Percentiles rank a stretch among this genome's conserved stretches.
These are phyloP conservation scores for Babesia sp. DNA, from an alignment of 169 alveolate genomes.

Conservation along the genomic window DNA sequence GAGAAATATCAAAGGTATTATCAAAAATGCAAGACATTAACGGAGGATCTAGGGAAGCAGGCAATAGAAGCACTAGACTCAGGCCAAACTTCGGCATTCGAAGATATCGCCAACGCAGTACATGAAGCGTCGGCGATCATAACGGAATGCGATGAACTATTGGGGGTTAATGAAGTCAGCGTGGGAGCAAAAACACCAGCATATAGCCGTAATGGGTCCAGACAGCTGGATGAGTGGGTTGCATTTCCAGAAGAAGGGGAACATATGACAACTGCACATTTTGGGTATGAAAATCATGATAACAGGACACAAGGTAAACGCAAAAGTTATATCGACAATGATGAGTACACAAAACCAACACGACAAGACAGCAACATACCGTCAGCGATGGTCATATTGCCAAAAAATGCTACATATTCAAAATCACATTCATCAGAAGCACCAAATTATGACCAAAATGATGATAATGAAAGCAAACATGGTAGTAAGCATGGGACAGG, in stretches of 20 bases:
- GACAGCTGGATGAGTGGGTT: not conserved
- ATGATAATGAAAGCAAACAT: too few species aligned
- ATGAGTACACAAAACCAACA: not conserved
- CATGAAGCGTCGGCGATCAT: constrained; percentile 34
- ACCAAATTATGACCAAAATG: too few species aligned
- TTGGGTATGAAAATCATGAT: too few species aligned
- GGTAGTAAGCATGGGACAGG: too few species aligned
- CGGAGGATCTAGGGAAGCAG: constrained; percentile 19
- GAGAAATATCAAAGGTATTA: constrained; percentile 32
- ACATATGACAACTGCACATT: too few species aligned
- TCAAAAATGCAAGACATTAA: constrained; percentile 10
- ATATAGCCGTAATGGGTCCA: not conserved
- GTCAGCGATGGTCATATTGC: not conserved
- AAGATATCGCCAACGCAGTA: constrained; percentile 28
- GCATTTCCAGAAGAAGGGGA: constrained; percentile 5
- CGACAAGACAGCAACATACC: not conserved
- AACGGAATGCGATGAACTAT: not conserved
- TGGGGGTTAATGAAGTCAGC: not conserved
- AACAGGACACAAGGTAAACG: not conserved
- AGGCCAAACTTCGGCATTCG: constrained; percentile 14
- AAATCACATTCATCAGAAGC: too few species aligned
- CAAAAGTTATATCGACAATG: too few species aligned
- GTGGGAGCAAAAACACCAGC: not conserved
- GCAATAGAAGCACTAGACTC: constrained; percentile 37
- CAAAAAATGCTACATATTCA: too few species aligned